Percentiles rank a stretch among this genome's conserved stretches.
These are phyloP conservation scores for Metarhizium sp. DNA, from an alignment of 2,329 filamentous ascomycete species.

Conservation along the genomic window DNA sequence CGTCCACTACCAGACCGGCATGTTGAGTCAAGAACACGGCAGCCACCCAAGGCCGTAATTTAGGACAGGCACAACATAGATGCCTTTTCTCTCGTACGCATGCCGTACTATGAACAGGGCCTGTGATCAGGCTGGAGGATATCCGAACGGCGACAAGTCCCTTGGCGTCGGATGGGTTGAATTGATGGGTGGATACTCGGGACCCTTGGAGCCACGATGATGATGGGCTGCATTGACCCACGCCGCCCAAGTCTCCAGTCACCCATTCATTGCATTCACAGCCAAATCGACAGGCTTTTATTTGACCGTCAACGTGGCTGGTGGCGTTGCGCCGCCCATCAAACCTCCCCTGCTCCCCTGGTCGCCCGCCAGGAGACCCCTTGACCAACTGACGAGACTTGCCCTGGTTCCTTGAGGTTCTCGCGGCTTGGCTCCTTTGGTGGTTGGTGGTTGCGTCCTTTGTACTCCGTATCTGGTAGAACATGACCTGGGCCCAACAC, in stretches of 20 bases:
- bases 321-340: background rate
- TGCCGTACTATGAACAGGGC: background rate
- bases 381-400: background rate
- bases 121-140: background rate
- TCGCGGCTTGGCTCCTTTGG: background rate
- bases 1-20: background rate
- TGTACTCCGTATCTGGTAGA: background rate
- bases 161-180: background rate
- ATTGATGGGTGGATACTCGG: background rate
- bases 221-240: background rate
- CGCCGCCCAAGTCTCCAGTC: background rate
- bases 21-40: background rate
- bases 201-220: background rate
- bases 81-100: background rate
- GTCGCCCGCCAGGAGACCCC: background rate
- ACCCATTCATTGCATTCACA: background rate
- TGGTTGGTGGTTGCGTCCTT: background rate
- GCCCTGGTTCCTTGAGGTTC: background rate
- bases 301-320: background rate
- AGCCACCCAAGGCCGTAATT: background rate
- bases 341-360: background rate
- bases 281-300: background rate
- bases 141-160: background rate
- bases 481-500: background rate
- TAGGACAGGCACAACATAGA: background rate